Evolutionary conservation across 352 stramenopile genomes (phyloP), one percentile per base, ranked within the genome.

Genomic region (Phytophthora citrophthora): DNA sequence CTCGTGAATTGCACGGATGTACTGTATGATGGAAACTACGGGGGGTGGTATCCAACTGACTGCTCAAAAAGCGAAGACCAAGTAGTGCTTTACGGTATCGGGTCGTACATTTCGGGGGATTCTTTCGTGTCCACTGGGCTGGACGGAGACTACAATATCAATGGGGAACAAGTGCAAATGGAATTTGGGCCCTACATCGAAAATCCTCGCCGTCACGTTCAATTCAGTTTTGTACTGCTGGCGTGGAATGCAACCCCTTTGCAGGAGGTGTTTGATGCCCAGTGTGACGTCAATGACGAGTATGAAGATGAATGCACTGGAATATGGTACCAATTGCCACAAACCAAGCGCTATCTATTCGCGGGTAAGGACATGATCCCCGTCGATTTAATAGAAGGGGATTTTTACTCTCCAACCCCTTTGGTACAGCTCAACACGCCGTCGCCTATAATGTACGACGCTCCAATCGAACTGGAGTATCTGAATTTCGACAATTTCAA

Each of bases 1-100:
- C 57, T 66, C 7, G 64, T 71, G 44, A 68, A 72, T 32, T 80
- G 72, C 60, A 27, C 32, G 1, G 39, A 70, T 20, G 39, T 87
- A 9, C 45, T 87, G 47, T 87, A 87, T 66, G 67, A 65, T 51
- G 58, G 52, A 51, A 75, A 83, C 52, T 81, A 79, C 43, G 64
- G 61, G 1, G 67, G 67, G 5, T 87, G 72, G 48, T 82, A 63
- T 51, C 75, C 73, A 1, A 61, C 26, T 10, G 20, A 75, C 11
- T 84, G 77, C 39, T 32, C 39, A 1, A 61, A 66, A 10, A 13
- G 70, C 3, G 18, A 34, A 0, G 70, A 84, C 51, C 45, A 66
- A 15, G 66, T 60, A 6, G 61, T 87, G 10, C 13, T 83, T 1
- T 83, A 77, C 36, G 73, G 70, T n/a, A 70, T 82, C 50, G 71